Base-by-base conservation (phyloP, 345 rosid species). In the Dipteronia dyeriana region DNA sequence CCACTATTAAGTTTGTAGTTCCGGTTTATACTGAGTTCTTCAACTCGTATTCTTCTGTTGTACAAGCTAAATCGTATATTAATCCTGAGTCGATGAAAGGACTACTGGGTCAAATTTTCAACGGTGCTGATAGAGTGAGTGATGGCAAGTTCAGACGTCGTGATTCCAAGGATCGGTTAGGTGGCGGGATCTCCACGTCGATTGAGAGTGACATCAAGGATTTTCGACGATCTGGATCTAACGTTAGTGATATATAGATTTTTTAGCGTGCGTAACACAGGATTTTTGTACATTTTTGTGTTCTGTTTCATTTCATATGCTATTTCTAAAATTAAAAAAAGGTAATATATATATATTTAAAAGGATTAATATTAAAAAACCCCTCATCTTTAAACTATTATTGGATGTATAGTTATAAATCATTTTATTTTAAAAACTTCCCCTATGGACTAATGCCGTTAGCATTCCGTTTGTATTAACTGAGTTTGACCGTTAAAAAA, bases 1-100 rank as follows among this genome's bases (percentile, higher is more conserved):
- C 90, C 7, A 89, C 90, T 0, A 73, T 81, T 68, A 80, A 85
- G 71, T 64, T 87, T 2, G 81, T 91, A 74, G 84, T 84, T 76
- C 83, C 89, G 0, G 88, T 80, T 7, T 89, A 86, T 53, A 31
- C 73, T 13, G 83, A 83, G 74, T 91, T 86, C 77, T 31, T 82
- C 76, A 76, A 70, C 10, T n/a, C 71, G 17, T 53, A 79, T 47
- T 75, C 85, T 0, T 26, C 67, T 1, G 71, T 73, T 31, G 54
- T 83, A 57, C 69, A 66, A 45, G 67, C 22, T 22, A 84, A 78
- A 59, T 80, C 82, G n/a, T 77, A 45, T 31, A n/a, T 76, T 5
- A 77, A 71, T 14, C 80, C 90, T 3, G 88, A 87, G 61, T 67
- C 83, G 1, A 16, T 89, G 7, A 51, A 62, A 70, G 82, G 63